Evolutionary conservation across 2,329 filamentous ascomycete species (phyloP), one percentile per base, ranked within the genome.

Genomic region (Aspergillus fischeri): DNA sequence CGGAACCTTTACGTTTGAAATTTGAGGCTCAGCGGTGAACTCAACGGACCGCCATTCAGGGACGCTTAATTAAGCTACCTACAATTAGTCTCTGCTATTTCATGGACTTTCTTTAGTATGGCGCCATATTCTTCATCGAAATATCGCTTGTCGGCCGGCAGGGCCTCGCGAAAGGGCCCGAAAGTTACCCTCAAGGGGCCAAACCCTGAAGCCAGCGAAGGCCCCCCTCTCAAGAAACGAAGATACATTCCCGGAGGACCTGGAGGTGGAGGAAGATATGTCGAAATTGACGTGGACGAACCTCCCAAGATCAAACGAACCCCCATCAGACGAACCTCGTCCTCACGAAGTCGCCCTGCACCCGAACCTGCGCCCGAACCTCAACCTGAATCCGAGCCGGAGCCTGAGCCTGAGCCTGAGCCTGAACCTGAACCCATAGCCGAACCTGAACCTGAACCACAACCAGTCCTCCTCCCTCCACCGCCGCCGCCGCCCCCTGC

Each of bases 181-280:
- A 74, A 71, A 60, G 62, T 70, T 24, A 61, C 69, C 24, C 57
- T 70, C 45, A 75, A 73, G 60, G 60, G 65, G 17, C 60, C 66
- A 11, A 67, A 72, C 28, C 64, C 63, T 47, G 63, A 65, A 45
- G 49, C 65, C 51, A 69, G 65, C 49, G 74, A 75, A 50, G 87
- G 89, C 63, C 86, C 87, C 27, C 86, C 88, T 11, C 80, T 80
- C 1, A 92, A 91, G 76, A 85, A 84, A 70, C 82, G 87, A 64
- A 83, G 86, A 74, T 97, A 96, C 77, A 84, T 95, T 50, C 91
- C 93, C 35, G 92, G 92, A 50, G 92, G 91, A 3, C 88, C 91
- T 57, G 91, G 91, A 42, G 92, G 92, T 49, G 91, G 92, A 57
- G 91, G 92, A 21, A 82, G 92, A 70, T 96, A 92, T 73, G 80